These are phyloP conservation scores for Condylostoma magnum DNA, from an alignment of 169 alveolate genomes.

Conservation along the genomic window DNA sequence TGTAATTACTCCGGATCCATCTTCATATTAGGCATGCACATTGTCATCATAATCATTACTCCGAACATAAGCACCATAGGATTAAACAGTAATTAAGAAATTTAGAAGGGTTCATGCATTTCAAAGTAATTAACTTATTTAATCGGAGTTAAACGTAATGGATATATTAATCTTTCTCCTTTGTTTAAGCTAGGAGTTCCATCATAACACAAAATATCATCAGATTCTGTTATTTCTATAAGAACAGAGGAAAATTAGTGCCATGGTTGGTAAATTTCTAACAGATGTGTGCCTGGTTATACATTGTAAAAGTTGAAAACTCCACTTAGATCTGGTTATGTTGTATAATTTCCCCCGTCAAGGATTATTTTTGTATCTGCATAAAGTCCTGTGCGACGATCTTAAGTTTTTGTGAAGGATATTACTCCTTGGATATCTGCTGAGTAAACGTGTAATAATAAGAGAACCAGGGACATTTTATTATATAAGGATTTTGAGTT, in stretches of 20 bases:
- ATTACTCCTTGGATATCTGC: no score
- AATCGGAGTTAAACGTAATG: background rate
- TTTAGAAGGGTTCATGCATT: background rate
- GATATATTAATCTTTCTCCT: constrained; percentile 13
- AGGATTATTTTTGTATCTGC: background rate
- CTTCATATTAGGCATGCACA: constrained; percentile 8
- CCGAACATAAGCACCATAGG: constrained; percentile 26
- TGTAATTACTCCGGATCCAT: constrained; percentile 30
- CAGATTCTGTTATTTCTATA: background rate
- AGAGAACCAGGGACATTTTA: no score
- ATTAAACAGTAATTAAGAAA: background rate
- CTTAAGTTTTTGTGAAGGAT: no score
- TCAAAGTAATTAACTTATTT: background rate
- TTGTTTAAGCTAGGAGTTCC: background rate
- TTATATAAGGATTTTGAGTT: no score
- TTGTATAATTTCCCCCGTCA: background rate
- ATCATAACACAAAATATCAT: background rate
- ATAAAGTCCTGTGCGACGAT: no score
- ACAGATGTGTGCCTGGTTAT: background rate
- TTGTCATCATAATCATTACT: background rate
- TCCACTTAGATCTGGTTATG: background rate
- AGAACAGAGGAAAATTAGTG: background rate
- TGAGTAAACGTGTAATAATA: no score
- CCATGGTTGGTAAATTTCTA: background rate
- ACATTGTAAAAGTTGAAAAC: background rate